A percentile compares a stretch with the other conserved stretches of the same genome.
phyloP scores from a whole-genome alignment of 139 green algal genomes.

The Pedinophyceae sp. region DNA sequence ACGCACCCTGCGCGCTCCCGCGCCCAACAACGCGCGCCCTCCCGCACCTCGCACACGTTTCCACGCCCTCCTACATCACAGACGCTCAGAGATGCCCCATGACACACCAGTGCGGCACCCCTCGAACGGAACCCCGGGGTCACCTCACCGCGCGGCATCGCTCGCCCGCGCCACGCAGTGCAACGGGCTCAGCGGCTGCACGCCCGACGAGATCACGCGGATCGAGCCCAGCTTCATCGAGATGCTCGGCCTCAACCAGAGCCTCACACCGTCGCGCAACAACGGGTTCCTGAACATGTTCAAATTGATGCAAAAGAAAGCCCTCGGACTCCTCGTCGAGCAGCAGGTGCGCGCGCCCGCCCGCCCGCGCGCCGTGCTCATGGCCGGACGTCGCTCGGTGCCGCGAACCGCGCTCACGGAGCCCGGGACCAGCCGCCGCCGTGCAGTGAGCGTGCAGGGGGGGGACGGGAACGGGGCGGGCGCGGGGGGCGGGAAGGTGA shows the following conservation, averaged over 20 bases:
- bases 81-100: too few relatives aligned
- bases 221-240: conserved; percentile 70
- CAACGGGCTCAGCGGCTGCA: conserved; percentile 68
- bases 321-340: conserved; percentile 26
- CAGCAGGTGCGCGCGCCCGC: too few relatives aligned
- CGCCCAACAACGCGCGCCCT: neutral
- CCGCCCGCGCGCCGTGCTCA: too few relatives aligned
- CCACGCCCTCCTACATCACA: too few relatives aligned
- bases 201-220: conserved; percentile 39
- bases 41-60: too few relatives aligned
- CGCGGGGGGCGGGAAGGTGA: too few relatives aligned
- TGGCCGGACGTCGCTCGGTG: too few relatives aligned
- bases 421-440: conserved; percentile 17
- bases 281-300: conserved; percentile 99
- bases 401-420: too few relatives aligned
- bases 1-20: neutral
- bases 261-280: conserved; percentile 85
- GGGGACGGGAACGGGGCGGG: conserved; percentile 4
- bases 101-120: too few relatives aligned
- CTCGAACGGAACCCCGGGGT: too few relatives aligned
- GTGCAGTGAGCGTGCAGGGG: conserved; percentile 16
- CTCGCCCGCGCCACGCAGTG: too few relatives aligned
- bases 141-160: too few relatives aligned
- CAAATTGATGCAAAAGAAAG: conserved; percentile 72
- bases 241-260: conserved; percentile 81